Evolutionary conservation across 352 stramenopile species (phyloP).

Genomic region (Pythium guiyangense): DNA sequence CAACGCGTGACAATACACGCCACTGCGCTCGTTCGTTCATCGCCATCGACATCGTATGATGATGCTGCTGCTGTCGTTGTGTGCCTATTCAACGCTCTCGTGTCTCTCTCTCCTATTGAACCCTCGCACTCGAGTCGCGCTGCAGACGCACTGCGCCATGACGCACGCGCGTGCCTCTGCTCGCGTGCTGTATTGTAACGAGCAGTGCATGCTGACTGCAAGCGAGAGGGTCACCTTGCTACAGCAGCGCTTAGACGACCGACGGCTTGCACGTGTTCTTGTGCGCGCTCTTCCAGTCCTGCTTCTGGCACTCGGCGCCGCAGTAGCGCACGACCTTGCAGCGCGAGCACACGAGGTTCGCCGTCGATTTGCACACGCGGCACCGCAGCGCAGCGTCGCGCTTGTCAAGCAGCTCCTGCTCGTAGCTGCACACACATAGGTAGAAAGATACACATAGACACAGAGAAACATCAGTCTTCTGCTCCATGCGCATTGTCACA

Average conservation of each 20-base stretch:
- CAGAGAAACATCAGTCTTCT: neutral
- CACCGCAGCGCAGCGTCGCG: constrained; percentile 66
- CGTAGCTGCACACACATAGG: constrained; percentile 36
- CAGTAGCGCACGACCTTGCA: constrained; percentile 88
- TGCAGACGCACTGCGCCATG: too few relatives aligned
- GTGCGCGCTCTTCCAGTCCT: constrained; percentile 85
- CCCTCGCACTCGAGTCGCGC: too few relatives aligned
- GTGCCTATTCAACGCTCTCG: too few relatives aligned
- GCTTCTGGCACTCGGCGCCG: constrained; percentile 82
- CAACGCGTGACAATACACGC: too few relatives aligned
- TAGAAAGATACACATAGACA: constrained; percentile 2
- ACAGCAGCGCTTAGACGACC: constrained; percentile 6
- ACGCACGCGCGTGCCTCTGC: neutral
- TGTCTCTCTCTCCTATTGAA: too few relatives aligned
- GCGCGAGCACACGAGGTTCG: constrained; percentile 80
- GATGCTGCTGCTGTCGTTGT: too few relatives aligned
- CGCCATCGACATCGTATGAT: too few relatives aligned
- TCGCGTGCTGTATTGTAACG: neutral
- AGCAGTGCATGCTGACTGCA: too few relatives aligned
- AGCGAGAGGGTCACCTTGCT: too few relatives aligned
- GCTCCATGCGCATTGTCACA: neutral
- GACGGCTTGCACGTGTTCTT: constrained; percentile 83
- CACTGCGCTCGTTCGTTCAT: too few relatives aligned
- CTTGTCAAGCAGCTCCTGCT: constrained; percentile 70
- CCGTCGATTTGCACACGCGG: constrained; percentile 75